Percentiles rank a stretch among this genome's conserved stretches.
phyloP scores from a whole-genome alignment of 768 basidiomycete species.

The Steccherinum ochraceum region DNA sequence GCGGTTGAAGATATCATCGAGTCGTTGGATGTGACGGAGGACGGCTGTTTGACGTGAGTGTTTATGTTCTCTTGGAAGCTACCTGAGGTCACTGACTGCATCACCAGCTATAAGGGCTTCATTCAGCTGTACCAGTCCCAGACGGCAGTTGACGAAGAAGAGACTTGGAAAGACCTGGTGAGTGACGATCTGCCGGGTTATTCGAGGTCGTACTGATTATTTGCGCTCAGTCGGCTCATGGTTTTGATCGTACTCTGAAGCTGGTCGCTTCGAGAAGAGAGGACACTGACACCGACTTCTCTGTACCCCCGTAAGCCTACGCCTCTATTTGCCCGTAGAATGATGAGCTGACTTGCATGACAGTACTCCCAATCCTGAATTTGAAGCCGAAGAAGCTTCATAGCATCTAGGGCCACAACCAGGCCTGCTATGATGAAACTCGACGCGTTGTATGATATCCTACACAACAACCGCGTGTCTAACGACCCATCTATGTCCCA shows the following conservation, averaged over 20 bases:
- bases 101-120: constrained; percentile 66
- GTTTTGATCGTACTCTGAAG: constrained; percentile 62
- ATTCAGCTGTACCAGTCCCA: constrained; percentile 82
- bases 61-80: not conserved
- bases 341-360: too few relatives aligned
- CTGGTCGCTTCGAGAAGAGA: constrained; percentile 54
- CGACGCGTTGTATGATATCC: too few relatives aligned
- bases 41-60: constrained; percentile 67
- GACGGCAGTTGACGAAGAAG: constrained; percentile 76
- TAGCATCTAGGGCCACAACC: too few relatives aligned
- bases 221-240: constrained; percentile 54
- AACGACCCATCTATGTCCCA: not conserved
- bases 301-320: constrained; percentile 6
- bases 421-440: too few relatives aligned
- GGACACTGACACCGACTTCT: constrained; percentile 29
- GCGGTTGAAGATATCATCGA: constrained; percentile 74
- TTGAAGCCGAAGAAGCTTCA: not conserved
- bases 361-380: too few relatives aligned
- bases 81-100: not conserved
- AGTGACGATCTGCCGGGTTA: constrained; percentile 17
- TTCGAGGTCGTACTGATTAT: not conserved
- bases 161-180: constrained; percentile 81
- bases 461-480: not conserved
- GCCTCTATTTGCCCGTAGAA: too few relatives aligned
- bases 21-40: constrained; percentile 68